These are phyloP conservation scores for Vigna radiata DNA, from an alignment of 306 rosid species.

Conservation along the genomic window DNA sequence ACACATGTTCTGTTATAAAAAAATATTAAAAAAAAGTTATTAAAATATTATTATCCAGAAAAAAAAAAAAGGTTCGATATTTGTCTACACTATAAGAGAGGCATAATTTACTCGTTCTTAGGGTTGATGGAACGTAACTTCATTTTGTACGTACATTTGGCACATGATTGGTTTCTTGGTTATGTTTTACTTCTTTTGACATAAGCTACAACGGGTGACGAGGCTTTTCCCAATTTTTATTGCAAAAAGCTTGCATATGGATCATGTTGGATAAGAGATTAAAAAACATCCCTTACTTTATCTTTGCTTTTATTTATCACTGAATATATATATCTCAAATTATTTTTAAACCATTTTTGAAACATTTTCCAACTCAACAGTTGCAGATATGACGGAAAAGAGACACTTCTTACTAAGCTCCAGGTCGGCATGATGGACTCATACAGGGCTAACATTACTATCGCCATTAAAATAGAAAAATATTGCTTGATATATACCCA, in stretches of 20 bases:
- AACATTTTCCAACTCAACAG: constrained; percentile 60
- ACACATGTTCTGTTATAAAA: no score
- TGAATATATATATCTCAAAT: not conserved
- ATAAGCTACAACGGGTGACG: not conserved
- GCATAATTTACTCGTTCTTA: not conserved
- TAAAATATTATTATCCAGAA: no score
- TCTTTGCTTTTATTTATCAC: constrained; percentile 48
- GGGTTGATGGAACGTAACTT: not conserved
- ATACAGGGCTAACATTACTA: constrained; percentile 54
- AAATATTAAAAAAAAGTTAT: no score
- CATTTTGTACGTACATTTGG: constrained; percentile 11
- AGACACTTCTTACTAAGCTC: constrained; percentile 66
- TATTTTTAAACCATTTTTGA: constrained; percentile 9
- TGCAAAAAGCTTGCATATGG: constrained; percentile 39
- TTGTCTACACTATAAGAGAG: not conserved
- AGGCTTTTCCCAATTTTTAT: constrained; percentile 24
- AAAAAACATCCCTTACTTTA: constrained; percentile 36
- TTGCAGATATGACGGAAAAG: constrained; percentile 59
- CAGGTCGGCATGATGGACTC: constrained; percentile 64
- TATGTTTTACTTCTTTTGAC: constrained; percentile 25
- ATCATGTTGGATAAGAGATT: constrained; percentile 48
- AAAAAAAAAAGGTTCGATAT: constrained; percentile 17
- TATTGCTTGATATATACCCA: not conserved
- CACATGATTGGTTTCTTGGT: constrained; percentile 2
- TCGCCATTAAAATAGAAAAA: constrained; percentile 36